Conservation (phyloP, 768 basidiomycete species). For the Cantharellus cinnabarinus region DNA sequence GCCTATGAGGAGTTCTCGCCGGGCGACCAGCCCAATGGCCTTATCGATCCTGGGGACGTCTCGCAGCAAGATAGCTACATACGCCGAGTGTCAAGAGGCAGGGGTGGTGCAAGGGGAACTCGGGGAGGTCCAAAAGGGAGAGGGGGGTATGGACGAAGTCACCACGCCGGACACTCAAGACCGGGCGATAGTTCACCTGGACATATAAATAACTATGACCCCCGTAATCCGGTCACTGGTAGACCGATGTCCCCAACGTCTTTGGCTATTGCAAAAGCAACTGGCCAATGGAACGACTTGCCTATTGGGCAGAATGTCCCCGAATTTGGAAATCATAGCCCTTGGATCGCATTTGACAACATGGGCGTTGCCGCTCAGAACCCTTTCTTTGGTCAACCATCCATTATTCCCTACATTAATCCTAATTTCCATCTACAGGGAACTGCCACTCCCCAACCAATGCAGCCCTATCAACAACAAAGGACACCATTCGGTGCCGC, state of each 20-base stretch:
- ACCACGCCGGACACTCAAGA: not conserved
- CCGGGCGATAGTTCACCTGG: not conserved
- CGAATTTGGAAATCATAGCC: too few species aligned
- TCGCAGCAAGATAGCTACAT: too few species aligned
- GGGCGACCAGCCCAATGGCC: not conserved
- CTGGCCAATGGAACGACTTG: slow-evolving; percentile 18
- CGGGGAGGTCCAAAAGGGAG: slow-evolving; percentile 2
- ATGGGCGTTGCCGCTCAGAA: too few species aligned
- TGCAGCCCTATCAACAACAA: too few species aligned
- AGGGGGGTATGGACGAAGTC: not conserved
- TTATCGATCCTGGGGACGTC: too few species aligned
- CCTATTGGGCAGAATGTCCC: too few species aligned
- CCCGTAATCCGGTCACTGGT: slow-evolving; percentile 8
- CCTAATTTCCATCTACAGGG: too few species aligned
- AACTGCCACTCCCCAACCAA: too few species aligned
- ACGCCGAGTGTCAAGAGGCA: not conserved
- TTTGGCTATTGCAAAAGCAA: slow-evolving; percentile 26
- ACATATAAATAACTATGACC: slow-evolving; percentile 15
- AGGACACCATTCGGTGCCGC: too few species aligned
- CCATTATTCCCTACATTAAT: too few species aligned
- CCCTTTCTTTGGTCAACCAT: too few species aligned
- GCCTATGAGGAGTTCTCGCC: slow-evolving; percentile 43
- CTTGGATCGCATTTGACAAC: too few species aligned
- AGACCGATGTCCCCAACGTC: slow-evolving; percentile 26
- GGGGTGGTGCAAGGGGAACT: slow-evolving; percentile 14